Conservation (phyloP, 2,329 filamentous ascomycete genomes). For the Dothistroma pini region DNA sequence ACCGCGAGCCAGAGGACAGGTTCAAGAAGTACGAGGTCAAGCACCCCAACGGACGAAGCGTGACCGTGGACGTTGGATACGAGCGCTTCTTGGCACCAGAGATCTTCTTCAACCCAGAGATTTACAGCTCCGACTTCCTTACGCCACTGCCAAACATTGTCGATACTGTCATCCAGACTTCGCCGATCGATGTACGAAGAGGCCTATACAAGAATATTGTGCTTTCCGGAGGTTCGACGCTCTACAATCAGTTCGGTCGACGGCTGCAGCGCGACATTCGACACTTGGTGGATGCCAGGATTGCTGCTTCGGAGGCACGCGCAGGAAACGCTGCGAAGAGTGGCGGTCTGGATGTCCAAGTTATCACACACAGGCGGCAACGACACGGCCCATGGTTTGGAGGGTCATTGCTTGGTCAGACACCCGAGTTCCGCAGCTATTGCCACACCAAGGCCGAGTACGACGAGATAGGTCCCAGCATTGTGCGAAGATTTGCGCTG, state of each 20-base stretch:
- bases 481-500: slow-evolving; percentile 90
- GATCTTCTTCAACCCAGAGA: slow-evolving; percentile 99
- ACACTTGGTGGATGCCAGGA: slow-evolving; percentile 88
- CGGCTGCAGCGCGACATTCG: slow-evolving; percentile 96
- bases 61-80: slow-evolving; percentile 90
- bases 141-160: slow-evolving; percentile 93
- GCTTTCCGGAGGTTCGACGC: slow-evolving; percentile 88
- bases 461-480: slow-evolving; percentile 92
- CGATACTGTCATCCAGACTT: slow-evolving; percentile 94
- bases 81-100: slow-evolving; percentile 97
- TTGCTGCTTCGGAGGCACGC: slow-evolving; percentile 84
- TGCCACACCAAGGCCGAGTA: slow-evolving; percentile 82
- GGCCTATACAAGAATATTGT: slow-evolving; percentile 99
- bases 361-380: slow-evolving; percentile 96
- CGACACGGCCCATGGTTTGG: slow-evolving; percentile 98
- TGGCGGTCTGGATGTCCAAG: slow-evolving; percentile 92
- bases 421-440: slow-evolving; percentile 96
- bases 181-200: slow-evolving; percentile 93
- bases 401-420: slow-evolving; percentile 92
- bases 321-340: slow-evolving; percentile 83
- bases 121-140: slow-evolving; percentile 97
- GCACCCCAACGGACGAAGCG: slow-evolving; percentile 78
- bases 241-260: slow-evolving; percentile 98
- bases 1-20: slow-evolving; percentile 77
- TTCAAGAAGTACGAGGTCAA: slow-evolving; percentile 88